Evolutionary conservation across 306 rosid species (phyloP).

Genomic region (Hippophae tibetana): DNA sequence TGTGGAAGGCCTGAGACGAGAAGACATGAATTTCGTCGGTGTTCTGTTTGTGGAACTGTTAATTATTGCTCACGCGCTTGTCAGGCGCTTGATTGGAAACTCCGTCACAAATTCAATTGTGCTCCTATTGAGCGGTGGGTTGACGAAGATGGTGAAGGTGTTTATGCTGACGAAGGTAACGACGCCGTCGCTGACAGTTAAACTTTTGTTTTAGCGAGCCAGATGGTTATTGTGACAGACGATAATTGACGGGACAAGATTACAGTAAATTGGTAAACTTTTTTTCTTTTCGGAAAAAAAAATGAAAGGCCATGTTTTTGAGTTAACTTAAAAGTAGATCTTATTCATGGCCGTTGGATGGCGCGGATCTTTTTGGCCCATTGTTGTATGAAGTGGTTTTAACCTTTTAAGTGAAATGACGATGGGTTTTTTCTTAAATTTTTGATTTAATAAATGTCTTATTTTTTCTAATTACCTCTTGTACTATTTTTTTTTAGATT

Average conservation of each 20-base stretch:
- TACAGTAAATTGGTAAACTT: not conserved
- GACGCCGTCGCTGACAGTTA: constrained; percentile 38
- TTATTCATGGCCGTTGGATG: constrained; percentile 17
- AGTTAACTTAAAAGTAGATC: constrained; percentile 1
- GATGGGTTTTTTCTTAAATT: constrained; percentile 4
- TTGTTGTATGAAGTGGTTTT: constrained; percentile 17
- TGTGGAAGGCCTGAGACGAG: constrained; percentile 91
- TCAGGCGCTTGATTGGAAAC: constrained; percentile 95
- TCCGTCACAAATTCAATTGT: constrained; percentile 79
- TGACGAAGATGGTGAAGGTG: constrained; percentile 49
- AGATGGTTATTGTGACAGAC: constrained; percentile 1
- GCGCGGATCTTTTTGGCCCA: constrained; percentile 8
- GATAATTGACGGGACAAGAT: constrained; percentile 13
- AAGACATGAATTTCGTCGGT: constrained; percentile 75
- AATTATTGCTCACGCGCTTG: constrained; percentile 95
- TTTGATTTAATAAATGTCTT: not conserved
- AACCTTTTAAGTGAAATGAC: not conserved
- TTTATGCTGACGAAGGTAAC: constrained; percentile 27
- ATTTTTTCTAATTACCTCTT: not conserved
- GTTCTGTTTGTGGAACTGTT: constrained; percentile 78
- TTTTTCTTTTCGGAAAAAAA: not conserved
- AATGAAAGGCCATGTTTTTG: constrained; percentile 29
- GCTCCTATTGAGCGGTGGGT: constrained; percentile 59
- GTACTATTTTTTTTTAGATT: constrained; percentile 11
- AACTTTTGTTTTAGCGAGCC: not conserved